phyloP scores from a whole-genome alignment of 495 filamentous ascomycete genomes.

The Penicillium herquei region DNA sequence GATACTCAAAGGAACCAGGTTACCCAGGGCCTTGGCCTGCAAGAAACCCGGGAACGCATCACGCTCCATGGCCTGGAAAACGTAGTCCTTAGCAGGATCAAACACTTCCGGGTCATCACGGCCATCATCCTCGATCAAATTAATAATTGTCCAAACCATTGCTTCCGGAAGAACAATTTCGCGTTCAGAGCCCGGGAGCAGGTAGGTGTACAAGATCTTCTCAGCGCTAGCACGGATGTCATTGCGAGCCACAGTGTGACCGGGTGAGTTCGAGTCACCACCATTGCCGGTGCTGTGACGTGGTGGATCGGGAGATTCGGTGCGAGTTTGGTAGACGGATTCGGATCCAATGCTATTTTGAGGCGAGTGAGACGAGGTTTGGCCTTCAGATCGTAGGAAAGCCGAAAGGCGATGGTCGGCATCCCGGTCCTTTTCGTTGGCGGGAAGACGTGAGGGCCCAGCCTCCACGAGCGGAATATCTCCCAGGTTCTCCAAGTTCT shows the following conservation, averaged over 20 bases:
- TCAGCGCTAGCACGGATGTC: conserved; percentile 93
- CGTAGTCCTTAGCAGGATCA: conserved; percentile 95
- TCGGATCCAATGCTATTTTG: conserved; percentile 63
- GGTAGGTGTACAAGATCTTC: conserved; percentile 94
- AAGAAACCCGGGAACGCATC: conserved; percentile 98
- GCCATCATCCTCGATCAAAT: conserved; percentile 80
- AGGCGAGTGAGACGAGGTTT: conserved; percentile 60
- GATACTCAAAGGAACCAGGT: conserved; percentile 83
- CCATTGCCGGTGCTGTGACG: conserved; percentile 54
- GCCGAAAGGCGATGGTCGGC: conserved; percentile 86
- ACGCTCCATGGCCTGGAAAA: conserved; percentile 98
- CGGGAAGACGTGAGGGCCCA: conserved; percentile 42
- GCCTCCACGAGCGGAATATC: conserved; percentile 52
- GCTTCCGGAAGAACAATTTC: conserved; percentile 90
- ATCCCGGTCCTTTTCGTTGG: conserved; percentile 53
- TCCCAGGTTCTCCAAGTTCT: conserved; percentile 65
- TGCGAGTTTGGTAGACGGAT: conserved; percentile 29
- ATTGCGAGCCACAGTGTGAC: conserved; percentile 76
- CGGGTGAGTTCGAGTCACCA: conserved; percentile 67
- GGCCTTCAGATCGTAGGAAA: conserved; percentile 74
- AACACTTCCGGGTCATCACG: conserved; percentile 97
- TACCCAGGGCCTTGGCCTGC: conserved; percentile 89
- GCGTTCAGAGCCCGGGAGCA: conserved; percentile 88
- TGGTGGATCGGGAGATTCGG: conserved; percentile 49
- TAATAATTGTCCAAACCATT: conserved; percentile 77